These are phyloP conservation scores for Cladosporium colombiae DNA, from an alignment of 2,329 filamentous ascomycete species.

Conservation along the genomic window DNA sequence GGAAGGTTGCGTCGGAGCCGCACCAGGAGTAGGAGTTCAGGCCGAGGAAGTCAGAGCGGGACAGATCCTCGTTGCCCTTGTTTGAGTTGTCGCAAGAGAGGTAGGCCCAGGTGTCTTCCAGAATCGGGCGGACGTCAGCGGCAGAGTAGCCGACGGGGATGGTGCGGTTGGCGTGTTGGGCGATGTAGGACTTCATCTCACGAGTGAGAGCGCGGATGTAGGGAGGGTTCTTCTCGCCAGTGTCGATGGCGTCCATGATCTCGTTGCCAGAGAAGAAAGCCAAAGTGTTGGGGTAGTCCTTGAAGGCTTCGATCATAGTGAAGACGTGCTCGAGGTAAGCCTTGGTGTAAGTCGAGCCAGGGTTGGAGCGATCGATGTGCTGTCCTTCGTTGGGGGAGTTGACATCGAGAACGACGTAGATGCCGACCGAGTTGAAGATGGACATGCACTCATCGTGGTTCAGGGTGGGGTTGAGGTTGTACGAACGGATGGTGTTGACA, in stretches of 20 bases:
- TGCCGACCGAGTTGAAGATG: conserved; percentile 66
- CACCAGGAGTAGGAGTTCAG: conserved; percentile 76
- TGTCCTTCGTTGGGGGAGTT: conserved; percentile 61
- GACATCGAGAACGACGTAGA: conserved; percentile 67
- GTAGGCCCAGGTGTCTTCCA: conserved; percentile 75
- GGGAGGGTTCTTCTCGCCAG: conserved; percentile 54
- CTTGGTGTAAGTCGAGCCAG: conserved; percentile 56
- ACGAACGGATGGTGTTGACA: conserved; percentile 66
- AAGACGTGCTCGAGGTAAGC: conserved; percentile 62
- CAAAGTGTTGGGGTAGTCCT: conserved; percentile 64
- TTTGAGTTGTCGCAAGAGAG: conserved; percentile 65
- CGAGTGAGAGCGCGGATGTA: conserved; percentile 65
- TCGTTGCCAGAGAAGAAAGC: conserved; percentile 70
- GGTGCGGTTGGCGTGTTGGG: conserved; percentile 55
- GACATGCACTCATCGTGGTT: conserved; percentile 64
- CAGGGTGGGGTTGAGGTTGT: conserved; percentile 61
- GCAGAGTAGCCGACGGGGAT: conserved; percentile 71
- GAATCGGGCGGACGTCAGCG: conserved; percentile 72
- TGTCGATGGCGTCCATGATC: conserved; percentile 63
- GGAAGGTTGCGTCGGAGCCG: conserved; percentile 65
- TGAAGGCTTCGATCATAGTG: conserved; percentile 66
- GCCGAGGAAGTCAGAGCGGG: conserved; percentile 72
- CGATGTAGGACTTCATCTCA: conserved; percentile 69
- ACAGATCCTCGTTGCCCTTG: conserved; percentile 51
- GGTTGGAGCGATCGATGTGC: conserved; percentile 57